These are phyloP conservation scores for Jamesozyma gamospora DNA, from an alignment of 805 yeast genomes.

Conservation along the genomic window DNA sequence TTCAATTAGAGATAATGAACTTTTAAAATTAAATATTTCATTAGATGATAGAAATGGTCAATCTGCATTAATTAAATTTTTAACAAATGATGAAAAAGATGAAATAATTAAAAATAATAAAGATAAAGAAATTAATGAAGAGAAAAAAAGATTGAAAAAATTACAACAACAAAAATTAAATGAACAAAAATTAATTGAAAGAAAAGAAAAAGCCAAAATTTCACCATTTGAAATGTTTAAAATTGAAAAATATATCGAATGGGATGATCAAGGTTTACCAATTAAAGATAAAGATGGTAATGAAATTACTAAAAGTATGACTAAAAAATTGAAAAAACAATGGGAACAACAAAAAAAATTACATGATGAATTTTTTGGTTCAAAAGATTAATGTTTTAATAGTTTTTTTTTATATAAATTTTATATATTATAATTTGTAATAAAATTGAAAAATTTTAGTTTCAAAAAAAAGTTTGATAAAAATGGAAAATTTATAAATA, in stretches of 20 bases:
- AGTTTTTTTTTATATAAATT: too few species aligned
- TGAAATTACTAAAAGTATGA: slow-evolving; percentile 74
- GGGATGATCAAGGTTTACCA: slow-evolving; percentile 85
- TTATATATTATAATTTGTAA: too few species aligned
- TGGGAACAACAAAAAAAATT: slow-evolving; percentile 75
- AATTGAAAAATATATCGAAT: slow-evolving; percentile 51
- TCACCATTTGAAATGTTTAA: slow-evolving; percentile 69
- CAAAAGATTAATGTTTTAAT: not conserved
- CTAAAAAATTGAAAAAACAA: slow-evolving; percentile 72
- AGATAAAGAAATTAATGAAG: slow-evolving; percentile 43
- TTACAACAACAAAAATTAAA: slow-evolving; percentile 44
- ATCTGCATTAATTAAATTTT: slow-evolving; percentile 75
- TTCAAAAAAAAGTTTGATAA: slow-evolving; percentile 20
- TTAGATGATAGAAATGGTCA: slow-evolving; percentile 81
- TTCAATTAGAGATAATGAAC: slow-evolving; percentile 56
- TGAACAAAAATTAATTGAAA: slow-evolving; percentile 55
- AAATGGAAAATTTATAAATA: slow-evolving; percentile 70
- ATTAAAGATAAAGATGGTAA: slow-evolving; percentile 65
- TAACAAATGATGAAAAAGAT: slow-evolving; percentile 56
- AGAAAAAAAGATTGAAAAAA: slow-evolving; percentile 33
- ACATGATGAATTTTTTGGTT: slow-evolving; percentile 48
- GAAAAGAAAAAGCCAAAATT: slow-evolving; percentile 54
- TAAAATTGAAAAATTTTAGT: too few species aligned
- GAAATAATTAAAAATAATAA: slow-evolving; percentile 49
- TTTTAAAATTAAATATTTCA: slow-evolving; percentile 68